Evolutionary conservation across 306 rosid species (phyloP).

Genomic region (Sphenostylis stenocarpa): DNA sequence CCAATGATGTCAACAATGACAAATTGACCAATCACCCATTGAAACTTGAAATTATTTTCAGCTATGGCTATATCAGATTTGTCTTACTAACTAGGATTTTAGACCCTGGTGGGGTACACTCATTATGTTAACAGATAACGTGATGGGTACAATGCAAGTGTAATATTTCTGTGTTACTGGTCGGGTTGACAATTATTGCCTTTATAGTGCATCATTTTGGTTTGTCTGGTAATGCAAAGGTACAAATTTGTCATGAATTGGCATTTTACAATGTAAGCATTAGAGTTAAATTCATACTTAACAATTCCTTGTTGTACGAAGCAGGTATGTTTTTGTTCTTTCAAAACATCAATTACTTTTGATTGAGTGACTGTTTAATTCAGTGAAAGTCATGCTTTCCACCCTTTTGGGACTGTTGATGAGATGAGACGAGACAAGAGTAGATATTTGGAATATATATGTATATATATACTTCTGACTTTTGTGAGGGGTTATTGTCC

Average conservation of each 20-base stretch:
- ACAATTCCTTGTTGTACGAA: conserved; percentile 14
- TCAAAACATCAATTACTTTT: conserved; percentile 26
- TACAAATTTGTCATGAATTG: conserved; percentile 8
- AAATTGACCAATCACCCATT: conserved; percentile 17
- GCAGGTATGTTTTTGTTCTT: conserved; percentile 19
- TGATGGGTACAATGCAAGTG: not conserved
- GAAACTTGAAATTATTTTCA: conserved; percentile 25
- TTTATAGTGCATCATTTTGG: conserved; percentile 38
- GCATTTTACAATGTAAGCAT: conserved; percentile 27
- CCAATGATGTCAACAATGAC: conserved; percentile 34
- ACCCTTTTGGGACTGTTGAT: conserved; percentile 29
- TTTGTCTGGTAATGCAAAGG: conserved; percentile 27
- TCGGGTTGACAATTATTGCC: conserved; percentile 38
- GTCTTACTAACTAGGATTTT: conserved; percentile 24
- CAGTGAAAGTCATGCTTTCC: conserved; percentile 24
- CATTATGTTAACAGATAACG: conserved; percentile 31
- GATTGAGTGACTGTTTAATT: conserved; percentile 14
- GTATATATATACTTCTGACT: conserved; percentile 28
- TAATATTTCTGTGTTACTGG: conserved; percentile 23
- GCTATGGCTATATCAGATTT: not conserved
- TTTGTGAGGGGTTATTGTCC: conserved; percentile 15
- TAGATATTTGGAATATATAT: not conserved
- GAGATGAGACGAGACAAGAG: conserved; percentile 26
- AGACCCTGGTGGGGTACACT: conserved; percentile 7
- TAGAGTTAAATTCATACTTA: conserved; percentile 23